Evolutionary conservation across 2,329 filamentous ascomycete species (phyloP).

Genomic region (Ceratocystis colombiana): DNA sequence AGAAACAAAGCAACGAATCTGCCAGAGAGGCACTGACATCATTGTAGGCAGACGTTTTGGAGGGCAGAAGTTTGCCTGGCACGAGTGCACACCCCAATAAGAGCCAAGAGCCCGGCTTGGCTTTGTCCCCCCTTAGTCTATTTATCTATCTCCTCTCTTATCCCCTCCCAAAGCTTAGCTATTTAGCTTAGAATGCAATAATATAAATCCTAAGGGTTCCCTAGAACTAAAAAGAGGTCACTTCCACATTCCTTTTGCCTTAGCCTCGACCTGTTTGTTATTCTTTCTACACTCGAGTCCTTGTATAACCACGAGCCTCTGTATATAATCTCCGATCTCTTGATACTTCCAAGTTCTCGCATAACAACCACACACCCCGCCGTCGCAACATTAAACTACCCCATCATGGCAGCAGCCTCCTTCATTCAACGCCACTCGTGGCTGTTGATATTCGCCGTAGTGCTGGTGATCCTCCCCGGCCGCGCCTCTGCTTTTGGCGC

Average conservation of each 20-base stretch:
- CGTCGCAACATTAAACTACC: neutral
- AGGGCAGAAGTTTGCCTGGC: neutral
- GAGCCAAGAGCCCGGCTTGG: neutral
- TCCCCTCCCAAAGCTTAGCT: neutral
- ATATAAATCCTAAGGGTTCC: neutral
- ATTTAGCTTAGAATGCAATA: neutral
- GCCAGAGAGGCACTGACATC: slow-evolving; percentile 5
- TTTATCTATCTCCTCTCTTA: neutral
- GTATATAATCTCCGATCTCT: no score
- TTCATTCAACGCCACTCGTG: slow-evolving; percentile 41
- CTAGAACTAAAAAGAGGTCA: neutral
- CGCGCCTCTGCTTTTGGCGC: slow-evolving; percentile 55
- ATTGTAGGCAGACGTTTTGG: slow-evolving; percentile 5
- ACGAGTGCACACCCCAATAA: neutral
- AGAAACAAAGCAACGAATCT: no score
- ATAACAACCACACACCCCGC: neutral
- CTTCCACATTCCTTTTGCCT: slow-evolving; percentile 9
- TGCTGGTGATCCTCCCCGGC: slow-evolving; percentile 48
- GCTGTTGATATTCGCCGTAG: slow-evolving; percentile 44
- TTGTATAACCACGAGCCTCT: neutral
- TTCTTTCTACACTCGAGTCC: neutral
- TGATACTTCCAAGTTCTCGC: no score
- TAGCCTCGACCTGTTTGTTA: neutral
- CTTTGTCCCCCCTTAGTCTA: neutral
- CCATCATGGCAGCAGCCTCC: slow-evolving; percentile 41